Evolutionary conservation across 2,329 filamentous ascomycete genomes (phyloP).

Genomic region (Monilinia vaccinii-corymbosi): DNA sequence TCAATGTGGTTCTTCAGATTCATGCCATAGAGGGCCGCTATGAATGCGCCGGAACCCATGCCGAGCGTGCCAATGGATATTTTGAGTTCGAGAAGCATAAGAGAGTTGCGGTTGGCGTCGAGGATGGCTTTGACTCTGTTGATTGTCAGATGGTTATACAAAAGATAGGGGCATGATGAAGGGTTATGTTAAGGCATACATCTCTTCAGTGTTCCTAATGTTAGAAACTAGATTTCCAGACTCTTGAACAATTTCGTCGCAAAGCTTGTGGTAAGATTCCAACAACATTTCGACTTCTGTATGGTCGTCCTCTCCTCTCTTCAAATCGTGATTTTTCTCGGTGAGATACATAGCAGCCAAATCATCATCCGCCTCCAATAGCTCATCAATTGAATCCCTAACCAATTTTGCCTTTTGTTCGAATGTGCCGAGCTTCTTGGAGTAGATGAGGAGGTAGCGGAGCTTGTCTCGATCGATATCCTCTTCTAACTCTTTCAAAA

Average conservation of each 20-base stretch:
- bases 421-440: slow-evolving; percentile 91
- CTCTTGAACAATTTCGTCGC: slow-evolving; percentile 95
- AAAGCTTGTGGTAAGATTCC: slow-evolving; percentile 95
- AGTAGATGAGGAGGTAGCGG: slow-evolving; percentile 81
- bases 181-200: slow-evolving; percentile 47
- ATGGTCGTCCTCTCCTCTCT: slow-evolving; percentile 74
- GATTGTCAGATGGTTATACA: background rate
- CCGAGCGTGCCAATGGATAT: slow-evolving; percentile 92
- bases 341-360: slow-evolving; percentile 90
- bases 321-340: slow-evolving; percentile 69
- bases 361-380: slow-evolving; percentile 94
- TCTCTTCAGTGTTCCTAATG: slow-evolving; percentile 96
- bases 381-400: slow-evolving; percentile 86
- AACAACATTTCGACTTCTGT: slow-evolving; percentile 95
- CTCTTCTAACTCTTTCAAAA: slow-evolving; percentile 84
- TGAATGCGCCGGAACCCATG: slow-evolving; percentile 88
- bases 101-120: slow-evolving; percentile 93
- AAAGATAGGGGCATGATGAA: background rate
- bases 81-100: slow-evolving; percentile 95
- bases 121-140: slow-evolving; percentile 85
- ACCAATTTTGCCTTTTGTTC: slow-evolving; percentile 95
- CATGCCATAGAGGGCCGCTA: slow-evolving; percentile 99
- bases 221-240: slow-evolving; percentile 86
- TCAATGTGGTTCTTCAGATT: slow-evolving; percentile 98
- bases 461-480: slow-evolving; percentile 95